Evolutionary conservation across 2,329 filamentous ascomycete species (phyloP).

Genomic region (Aspergillus versicolor): DNA sequence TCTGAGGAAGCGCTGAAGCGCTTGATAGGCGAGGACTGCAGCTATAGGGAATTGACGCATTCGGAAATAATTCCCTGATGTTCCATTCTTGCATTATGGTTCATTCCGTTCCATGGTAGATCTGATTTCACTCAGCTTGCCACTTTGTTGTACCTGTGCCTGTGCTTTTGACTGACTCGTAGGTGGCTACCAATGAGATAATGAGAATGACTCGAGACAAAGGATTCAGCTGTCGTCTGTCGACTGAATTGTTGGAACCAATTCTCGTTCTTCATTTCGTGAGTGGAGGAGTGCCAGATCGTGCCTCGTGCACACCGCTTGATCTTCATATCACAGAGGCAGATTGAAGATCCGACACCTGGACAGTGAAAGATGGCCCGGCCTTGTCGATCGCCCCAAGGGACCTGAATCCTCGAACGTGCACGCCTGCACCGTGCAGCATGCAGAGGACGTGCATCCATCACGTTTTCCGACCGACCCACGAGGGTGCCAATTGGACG

Average conservation of each 20-base stretch:
- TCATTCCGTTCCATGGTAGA: too few relatives aligned
- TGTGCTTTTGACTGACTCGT: too few relatives aligned
- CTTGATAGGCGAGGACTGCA: neutral
- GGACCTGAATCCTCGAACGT: slow-evolving; percentile 1
- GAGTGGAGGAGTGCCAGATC: neutral
- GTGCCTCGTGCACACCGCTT: slow-evolving; percentile 1
- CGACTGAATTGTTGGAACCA: neutral
- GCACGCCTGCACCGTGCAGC: neutral
- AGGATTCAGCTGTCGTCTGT: neutral
- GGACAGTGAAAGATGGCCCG: neutral
- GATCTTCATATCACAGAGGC: neutral
- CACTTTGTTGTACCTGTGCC: too few relatives aligned
- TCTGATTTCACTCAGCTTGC: too few relatives aligned
- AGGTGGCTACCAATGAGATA: too few relatives aligned
- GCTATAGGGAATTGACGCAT: neutral
- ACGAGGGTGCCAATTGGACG: slow-evolving; percentile 2
- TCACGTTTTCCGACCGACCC: slow-evolving; percentile 2
- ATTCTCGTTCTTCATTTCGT: neutral
- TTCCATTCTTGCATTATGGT: neutral
- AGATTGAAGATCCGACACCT: neutral
- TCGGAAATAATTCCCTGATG: neutral
- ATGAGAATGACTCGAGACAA: neutral
- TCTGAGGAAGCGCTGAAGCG: neutral
- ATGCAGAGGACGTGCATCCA: neutral
- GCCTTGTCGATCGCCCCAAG: slow-evolving; percentile 2